These are phyloP conservation scores for Candida frijolesensis DNA, from an alignment of 1,139 yeast genomes.

Conservation along the genomic window DNA sequence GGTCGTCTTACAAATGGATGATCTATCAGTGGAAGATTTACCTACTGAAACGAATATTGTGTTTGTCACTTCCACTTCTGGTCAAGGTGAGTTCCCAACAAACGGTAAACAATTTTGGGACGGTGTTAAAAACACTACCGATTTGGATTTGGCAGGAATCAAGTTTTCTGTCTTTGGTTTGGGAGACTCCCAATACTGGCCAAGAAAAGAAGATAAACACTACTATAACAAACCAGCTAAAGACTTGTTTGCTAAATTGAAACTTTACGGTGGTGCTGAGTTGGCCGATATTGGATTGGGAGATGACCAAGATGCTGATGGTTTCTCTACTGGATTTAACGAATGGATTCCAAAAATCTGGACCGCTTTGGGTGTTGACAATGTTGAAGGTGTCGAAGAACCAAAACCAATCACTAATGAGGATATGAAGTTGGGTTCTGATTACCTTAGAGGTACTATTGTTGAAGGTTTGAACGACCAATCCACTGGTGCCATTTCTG, in stretches of 20 bases:
- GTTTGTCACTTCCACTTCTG: constrained; percentile 87
- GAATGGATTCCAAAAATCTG: constrained; percentile 86
- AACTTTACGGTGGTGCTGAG: constrained; percentile 71
- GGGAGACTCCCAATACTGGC: constrained; percentile 97
- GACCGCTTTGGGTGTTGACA: constrained; percentile 88
- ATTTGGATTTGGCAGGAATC: constrained; percentile 70
- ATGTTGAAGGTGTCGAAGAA: constrained; percentile 83
- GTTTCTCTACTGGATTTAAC: constrained; percentile 84
- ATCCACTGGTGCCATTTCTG: constrained; percentile 88
- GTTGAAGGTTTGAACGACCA: constrained; percentile 81
- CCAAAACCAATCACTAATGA: constrained; percentile 96
- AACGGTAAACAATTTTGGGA: constrained; percentile 95
- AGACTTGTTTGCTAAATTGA: constrained; percentile 67
- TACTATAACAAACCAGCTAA: constrained; percentile 91
- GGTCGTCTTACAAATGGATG: constrained; percentile 80
- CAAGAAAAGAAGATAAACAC: constrained; percentile 91
- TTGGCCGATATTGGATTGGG: constrained; percentile 82
- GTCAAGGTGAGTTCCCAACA: constrained; percentile 97
- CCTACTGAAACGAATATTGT: constrained; percentile 80
- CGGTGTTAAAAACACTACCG: constrained; percentile 66
- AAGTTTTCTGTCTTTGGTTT: constrained; percentile 82
- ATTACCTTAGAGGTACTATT: constrained; percentile 91
- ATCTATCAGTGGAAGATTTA: constrained; percentile 76
- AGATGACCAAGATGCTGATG: constrained; percentile 97
- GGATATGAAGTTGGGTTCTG: constrained; percentile 87